Base-by-base conservation (phyloP, 202 grass and related monocot species). In the Bolboschoenoplectus hybrid region DNA sequence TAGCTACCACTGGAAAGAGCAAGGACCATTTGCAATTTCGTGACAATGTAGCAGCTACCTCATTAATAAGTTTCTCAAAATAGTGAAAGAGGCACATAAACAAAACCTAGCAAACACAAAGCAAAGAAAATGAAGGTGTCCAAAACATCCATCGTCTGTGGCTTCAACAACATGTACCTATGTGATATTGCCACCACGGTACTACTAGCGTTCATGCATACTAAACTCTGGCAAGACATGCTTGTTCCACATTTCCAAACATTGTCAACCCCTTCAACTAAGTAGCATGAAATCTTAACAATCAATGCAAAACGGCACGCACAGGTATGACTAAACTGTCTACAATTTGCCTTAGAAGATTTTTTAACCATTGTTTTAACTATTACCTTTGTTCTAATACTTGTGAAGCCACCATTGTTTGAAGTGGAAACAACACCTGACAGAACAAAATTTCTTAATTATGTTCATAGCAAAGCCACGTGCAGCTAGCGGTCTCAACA, bases 391-490 rank as follows among this genome's bases (percentile, higher is more conserved):
- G 96, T 96, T 80, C 96, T 98, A 86, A 98, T 96, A 86, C 96
- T 98, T 70, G 96, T 91, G 84, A 98, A 98, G 36, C 96, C 96
- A 63, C 96, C 96, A n/a, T 98, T 98, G 55, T 98, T 98, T 85
- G 96, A 89, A 91, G 91, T 96, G 86, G 93, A 98, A 85, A 98
- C 91, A 74, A 73, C 87, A 67, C 96, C 93, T 98, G 83, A 16
- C 72, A 51, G 45, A 82, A 80, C 45, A 63, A 26, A 20, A 39
- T 81, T 63, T 13, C 6, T 63, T 41, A 82, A 19, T 17, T 47
- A 51, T 50, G 8, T 52, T 86, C 75, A 85, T 53, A 86, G 41
- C 81, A 69, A 50, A 87, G 4, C 26, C 3, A 85, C 44, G 16
- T 52, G 20, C 41, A 85, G 58, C 9, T 41, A 66, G 57, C 16